These are phyloP conservation scores for Saccharomycodes ludwigii DNA, from an alignment of 805 yeast species.

Conservation along the genomic window DNA sequence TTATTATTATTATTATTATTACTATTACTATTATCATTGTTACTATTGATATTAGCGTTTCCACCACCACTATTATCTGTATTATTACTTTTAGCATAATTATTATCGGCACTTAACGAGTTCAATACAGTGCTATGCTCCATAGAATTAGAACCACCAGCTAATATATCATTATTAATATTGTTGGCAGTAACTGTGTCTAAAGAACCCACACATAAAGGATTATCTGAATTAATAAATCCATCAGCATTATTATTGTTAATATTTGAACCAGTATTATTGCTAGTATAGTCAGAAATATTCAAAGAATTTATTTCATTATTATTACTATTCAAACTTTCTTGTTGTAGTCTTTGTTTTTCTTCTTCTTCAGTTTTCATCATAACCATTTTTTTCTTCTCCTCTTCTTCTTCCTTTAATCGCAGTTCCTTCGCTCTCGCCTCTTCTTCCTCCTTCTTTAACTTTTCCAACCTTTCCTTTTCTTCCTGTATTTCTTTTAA, in stretches of 20 bases:
- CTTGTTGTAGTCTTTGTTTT: not conserved
- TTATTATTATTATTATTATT: conserved; percentile 3
- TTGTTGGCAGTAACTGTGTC: too few relatives aligned
- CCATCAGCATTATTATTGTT: not conserved
- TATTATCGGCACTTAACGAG: too few relatives aligned
- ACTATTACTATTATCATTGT: conserved; percentile 1
- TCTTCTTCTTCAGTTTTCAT: conserved; percentile 1
- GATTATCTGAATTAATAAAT: too few relatives aligned
- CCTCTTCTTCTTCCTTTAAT: conserved; percentile 1
- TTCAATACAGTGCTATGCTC: too few relatives aligned
- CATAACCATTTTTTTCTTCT: not conserved
- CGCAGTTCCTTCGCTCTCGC: conserved; percentile 1
- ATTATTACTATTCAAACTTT: not conserved
- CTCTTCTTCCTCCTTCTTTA: conserved; percentile 16
- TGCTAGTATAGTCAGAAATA: too few relatives aligned
- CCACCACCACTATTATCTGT: too few relatives aligned
- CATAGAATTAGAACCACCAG: too few relatives aligned
- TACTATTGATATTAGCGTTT: conserved; percentile 1
- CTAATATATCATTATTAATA: too few relatives aligned
- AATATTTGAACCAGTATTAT: conserved; percentile 1
- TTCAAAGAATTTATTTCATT: not conserved
- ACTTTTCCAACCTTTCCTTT: conserved; percentile 17
- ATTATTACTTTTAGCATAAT: not conserved
- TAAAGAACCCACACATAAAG: too few relatives aligned
- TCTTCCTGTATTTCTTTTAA: conserved; percentile 19